phyloP scores from a whole-genome alignment of 352 stramenopile species.

The Thalassiosira oceanica region DNA sequence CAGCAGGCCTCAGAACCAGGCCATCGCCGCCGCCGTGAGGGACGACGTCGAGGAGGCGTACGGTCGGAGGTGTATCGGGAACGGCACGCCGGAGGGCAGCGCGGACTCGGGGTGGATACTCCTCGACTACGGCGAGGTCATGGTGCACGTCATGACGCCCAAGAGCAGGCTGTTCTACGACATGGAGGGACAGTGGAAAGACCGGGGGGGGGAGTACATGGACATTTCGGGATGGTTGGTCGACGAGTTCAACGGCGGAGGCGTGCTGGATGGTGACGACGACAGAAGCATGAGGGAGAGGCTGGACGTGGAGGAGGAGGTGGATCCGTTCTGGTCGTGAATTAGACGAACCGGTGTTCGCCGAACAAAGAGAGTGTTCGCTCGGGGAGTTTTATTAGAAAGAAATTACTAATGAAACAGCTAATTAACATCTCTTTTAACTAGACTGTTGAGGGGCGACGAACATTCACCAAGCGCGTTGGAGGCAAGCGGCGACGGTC shows the following conservation, averaged over 20 bases:
- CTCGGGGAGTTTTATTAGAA: too few species aligned
- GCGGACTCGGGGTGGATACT: constrained; percentile 78
- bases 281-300: constrained; percentile 20
- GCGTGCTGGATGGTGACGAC: constrained; percentile 1
- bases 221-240: constrained; percentile 64
- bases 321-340: constrained; percentile 80
- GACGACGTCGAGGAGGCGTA: constrained; percentile 61
- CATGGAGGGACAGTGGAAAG: constrained; percentile 75
- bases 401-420: too few species aligned
- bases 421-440: too few species aligned
- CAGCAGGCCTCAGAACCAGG: constrained; percentile 74
- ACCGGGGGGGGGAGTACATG: constrained; percentile 63
- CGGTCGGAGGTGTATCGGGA: constrained; percentile 47
- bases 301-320: constrained; percentile 46
- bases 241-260: constrained; percentile 6
- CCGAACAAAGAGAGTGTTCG: too few species aligned
- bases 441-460: too few species aligned
- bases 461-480: too few species aligned
- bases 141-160: constrained; percentile 81
- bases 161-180: constrained; percentile 78
- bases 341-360: too few species aligned
- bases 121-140: constrained; percentile 77
- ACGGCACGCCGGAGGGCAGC: constrained; percentile 68
- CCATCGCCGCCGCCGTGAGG: constrained; percentile 69
- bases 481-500: too few species aligned